Base-by-base conservation (phyloP, 2,329 filamentous ascomycete genomes). In the Aspergillus arachidicola region DNA sequence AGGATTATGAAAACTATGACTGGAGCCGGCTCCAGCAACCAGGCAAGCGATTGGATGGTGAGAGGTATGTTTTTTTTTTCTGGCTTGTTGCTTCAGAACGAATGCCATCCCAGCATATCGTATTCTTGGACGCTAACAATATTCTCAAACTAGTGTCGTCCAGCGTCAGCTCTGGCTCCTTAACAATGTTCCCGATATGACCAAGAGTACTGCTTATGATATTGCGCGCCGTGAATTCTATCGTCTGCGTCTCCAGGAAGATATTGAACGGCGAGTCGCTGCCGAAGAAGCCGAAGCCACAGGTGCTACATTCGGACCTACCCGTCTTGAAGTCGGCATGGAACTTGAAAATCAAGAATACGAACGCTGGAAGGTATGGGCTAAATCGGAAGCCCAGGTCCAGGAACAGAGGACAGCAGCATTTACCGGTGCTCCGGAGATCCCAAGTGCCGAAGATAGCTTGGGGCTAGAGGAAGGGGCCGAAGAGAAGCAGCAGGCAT, bases 111-210 rank as follows among this genome's bases (percentile, higher is more conserved):
- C 6, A 23, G 32, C 16, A 19, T 54, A 16, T 36, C 23, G n/a
- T 21, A 11, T 23, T 16, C 16, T 11, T 6, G 5, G 30, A 41
- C 63, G 50, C 67, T 72, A 64, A 65, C 38, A 9, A 60, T 60
- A 28, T 64, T 50, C 21, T 21, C 19, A 30, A 51, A 38, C 36
- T 73, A 98, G 94, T 78, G 95, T 98, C 64, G 88, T 98, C 10
- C 94, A 98, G 80, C 89, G 94, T 66, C 94, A 98, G 76, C 76
- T 95, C 63, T 96, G 89, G 86, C 85, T 98, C 64, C 91, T 97
- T 82, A 79, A 91, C 59, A 87, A 87, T 67, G 72, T 83, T 10
- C 79, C 78, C 7, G 81, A 82, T 58, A 84, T 91, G 75, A 85
- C 83, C 57, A 86, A 86, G 75, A 82, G 85, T 46, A 78, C 86